These are phyloP conservation scores for Chrysoporthe austroafricana DNA, from an alignment of 2,329 filamentous ascomycete genomes.

Conservation along the genomic window DNA sequence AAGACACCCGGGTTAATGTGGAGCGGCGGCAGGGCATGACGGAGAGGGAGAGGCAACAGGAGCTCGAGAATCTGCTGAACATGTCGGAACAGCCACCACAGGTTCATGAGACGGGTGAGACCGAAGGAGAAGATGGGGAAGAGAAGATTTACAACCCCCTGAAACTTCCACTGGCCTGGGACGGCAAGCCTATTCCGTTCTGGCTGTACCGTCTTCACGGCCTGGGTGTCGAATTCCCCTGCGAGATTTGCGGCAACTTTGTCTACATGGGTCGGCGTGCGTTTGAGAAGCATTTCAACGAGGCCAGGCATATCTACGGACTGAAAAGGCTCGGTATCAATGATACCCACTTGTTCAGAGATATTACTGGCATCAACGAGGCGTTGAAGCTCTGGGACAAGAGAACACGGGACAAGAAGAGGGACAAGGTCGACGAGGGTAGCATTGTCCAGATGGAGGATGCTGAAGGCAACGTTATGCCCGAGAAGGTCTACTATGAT, in stretches of 20 bases:
- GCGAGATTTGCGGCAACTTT: conserved; percentile 96
- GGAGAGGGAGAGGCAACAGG: conserved; percentile 90
- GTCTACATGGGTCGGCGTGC: conserved; percentile 97
- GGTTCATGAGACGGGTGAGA: conserved; percentile 59
- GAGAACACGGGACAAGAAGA: conserved; percentile 83
- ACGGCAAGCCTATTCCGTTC: conserved; percentile 97
- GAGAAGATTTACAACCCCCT: conserved; percentile 96
- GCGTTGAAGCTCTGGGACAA: conserved; percentile 90
- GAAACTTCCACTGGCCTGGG: conserved; percentile 95
- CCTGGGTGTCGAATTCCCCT: conserved; percentile 90
- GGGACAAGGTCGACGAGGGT: conserved; percentile 73
- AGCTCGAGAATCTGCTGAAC: conserved; percentile 82
- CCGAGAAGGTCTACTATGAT: conserved; percentile 96
- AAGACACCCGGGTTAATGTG: conserved; percentile 90
- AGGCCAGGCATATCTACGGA: conserved; percentile 89
- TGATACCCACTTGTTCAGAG: conserved; percentile 86
- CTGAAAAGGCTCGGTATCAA: conserved; percentile 93
- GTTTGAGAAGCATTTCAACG: conserved; percentile 98
- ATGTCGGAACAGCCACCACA: conserved; percentile 51
- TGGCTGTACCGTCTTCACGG: conserved; percentile 98
- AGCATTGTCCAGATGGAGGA: conserved; percentile 99
- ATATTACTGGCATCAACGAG: conserved; percentile 91
- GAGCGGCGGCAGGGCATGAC: conserved; percentile 98
- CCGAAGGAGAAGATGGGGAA: conserved; percentile 76
- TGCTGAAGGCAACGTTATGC: conserved; percentile 96